Base-by-base conservation (phyloP, 2,329 filamentous ascomycete species). In the Fusarium pininemorale region DNA sequence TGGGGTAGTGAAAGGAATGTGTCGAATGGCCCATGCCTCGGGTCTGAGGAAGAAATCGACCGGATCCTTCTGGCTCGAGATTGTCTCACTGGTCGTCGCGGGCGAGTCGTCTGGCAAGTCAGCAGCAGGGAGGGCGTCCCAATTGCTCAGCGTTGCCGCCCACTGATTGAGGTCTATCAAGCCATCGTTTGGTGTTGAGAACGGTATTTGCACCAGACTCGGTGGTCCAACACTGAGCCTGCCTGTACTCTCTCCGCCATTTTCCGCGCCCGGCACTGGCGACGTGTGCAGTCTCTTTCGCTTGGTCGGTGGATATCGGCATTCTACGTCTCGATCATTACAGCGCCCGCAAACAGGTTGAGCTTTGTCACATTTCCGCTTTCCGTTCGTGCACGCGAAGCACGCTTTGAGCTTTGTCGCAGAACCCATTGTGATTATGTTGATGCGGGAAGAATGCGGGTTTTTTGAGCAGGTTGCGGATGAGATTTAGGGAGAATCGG, bases 301-400 rank as follows among this genome's bases (percentile, higher is more conserved):
- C 11, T 69, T 69, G 3, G 16, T 45, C 2, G 38, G 32, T 1
- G 66, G 65, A 30, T 69, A 69, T 3, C 65, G 42, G 14, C 66
- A 69, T 7, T 69, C 57, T 1, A 64, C 14, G 12, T 69, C 65
- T n/a, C 65, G 42, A 20, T 69, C 66, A 15, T 35, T 45, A 3
- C 66, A 69, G 4, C 66, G 65, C 0, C 65, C 42, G 26, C 66
- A 69, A 1, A 42, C 5, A 7, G 66, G 66, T 6, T 69, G 66
- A 24, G 11, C 38, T n/a, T 45, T 69, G 42, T 69, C 66, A 13
- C 65, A 69, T 24, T 38, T 69, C 7, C 65, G 26, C 14, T 69
- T 69, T 6, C 66, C 65, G 3, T 13, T 51, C 1, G 42, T 45
- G 11, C 65, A 69, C 1, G 65, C 22, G 24, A 24, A 56, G 2